phyloP scores from a whole-genome alignment of 805 yeast genomes.

The Schizosaccharomyces lindneri region DNA sequence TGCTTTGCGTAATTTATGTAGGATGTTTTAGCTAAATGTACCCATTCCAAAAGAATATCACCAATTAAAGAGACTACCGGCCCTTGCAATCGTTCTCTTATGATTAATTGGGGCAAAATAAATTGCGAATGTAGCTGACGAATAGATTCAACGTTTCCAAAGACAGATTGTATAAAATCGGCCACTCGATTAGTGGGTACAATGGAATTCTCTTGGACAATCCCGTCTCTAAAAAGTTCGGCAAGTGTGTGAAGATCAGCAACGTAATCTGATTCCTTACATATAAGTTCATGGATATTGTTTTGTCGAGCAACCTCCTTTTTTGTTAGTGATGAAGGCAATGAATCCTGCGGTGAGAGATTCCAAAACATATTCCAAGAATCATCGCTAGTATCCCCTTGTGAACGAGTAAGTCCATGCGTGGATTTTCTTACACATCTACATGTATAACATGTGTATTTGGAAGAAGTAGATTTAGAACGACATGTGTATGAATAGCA shows the following conservation, averaged over 20 bases:
- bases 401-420: background rate
- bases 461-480: background rate
- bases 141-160: constrained; percentile 30
- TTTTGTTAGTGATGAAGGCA: constrained; percentile 5
- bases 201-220: constrained; percentile 15
- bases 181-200: constrained; percentile 20
- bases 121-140: constrained; percentile 28
- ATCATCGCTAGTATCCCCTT: background rate
- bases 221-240: constrained; percentile 24
- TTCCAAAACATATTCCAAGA: background rate
- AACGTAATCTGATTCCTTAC: constrained; percentile 45
- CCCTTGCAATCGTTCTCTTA: constrained; percentile 29
- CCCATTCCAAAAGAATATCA: constrained; percentile 40
- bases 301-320: constrained; percentile 41
- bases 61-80: constrained; percentile 41
- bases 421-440: background rate
- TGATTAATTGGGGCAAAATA: constrained; percentile 32
- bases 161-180: constrained; percentile 34
- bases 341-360: background rate
- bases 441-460: background rate
- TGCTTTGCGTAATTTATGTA: constrained; percentile 33
- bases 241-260: constrained; percentile 42
- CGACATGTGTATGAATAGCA: constrained; percentile 1
- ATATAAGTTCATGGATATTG: constrained; percentile 47
- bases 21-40: constrained; percentile 26